Percentiles rank a stretch among this genome's conserved stretches.
These are phyloP conservation scores for Erysiphe pulchra DNA, from an alignment of 2,329 filamentous ascomycete genomes.

Conservation along the genomic window DNA sequence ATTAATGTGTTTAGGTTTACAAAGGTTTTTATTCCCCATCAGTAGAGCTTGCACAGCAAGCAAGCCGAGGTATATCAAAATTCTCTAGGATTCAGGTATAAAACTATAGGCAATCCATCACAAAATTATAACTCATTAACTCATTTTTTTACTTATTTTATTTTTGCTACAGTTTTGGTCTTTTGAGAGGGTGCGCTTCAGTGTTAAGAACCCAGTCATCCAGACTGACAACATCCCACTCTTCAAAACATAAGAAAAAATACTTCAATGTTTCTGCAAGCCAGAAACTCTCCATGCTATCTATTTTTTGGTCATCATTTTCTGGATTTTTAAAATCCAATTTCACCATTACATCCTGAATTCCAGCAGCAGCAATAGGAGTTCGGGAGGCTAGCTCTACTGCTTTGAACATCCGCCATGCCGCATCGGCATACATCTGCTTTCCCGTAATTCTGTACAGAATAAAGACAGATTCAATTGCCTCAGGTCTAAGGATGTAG, in stretches of 20 bases:
- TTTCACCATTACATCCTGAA: conserved; percentile 19
- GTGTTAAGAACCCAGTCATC: conserved; percentile 30
- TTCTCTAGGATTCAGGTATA: too few species aligned
- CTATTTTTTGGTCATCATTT: conserved; percentile 15
- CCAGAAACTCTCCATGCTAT: conserved; percentile 34
- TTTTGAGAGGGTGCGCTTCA: conserved; percentile 11
- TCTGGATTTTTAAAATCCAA: background rate
- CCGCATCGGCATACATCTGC: conserved; percentile 16
- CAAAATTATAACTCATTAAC: too few species aligned
- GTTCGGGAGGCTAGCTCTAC: conserved; percentile 19
- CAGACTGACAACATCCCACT: conserved; percentile 27
- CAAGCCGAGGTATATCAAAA: too few species aligned
- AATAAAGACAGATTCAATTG: conserved; percentile 41
- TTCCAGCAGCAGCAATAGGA: conserved; percentile 18
- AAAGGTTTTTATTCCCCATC: too few species aligned
- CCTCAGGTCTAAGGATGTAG: conserved; percentile 34
- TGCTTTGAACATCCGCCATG: conserved; percentile 23
- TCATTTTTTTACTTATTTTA: background rate
- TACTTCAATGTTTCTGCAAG: conserved; percentile 43
- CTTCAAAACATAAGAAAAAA: conserved; percentile 24
- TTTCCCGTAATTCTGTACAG: conserved; percentile 18
- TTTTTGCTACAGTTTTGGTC: conserved; percentile 1
- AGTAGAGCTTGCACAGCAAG: too few species aligned
- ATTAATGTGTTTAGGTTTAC: too few species aligned
- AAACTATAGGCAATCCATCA: too few species aligned